These are phyloP conservation scores for Hypoxylon lienhwacheense DNA, from an alignment of 495 filamentous ascomycete species.

Conservation along the genomic window DNA sequence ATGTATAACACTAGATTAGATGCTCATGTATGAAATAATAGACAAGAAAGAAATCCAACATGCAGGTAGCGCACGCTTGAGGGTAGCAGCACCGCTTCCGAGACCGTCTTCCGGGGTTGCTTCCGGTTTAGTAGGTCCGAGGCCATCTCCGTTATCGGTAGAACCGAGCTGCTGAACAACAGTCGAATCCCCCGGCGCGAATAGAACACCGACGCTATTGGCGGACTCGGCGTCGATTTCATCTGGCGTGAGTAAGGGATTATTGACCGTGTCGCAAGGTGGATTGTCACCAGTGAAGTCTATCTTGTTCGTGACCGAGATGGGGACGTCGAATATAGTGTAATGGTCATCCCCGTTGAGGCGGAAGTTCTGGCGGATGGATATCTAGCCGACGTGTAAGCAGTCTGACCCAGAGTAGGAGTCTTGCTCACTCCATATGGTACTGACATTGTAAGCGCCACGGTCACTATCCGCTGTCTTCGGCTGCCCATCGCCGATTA, in stretches of 20 bases:
- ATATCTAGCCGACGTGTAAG: slow-evolving; percentile 49
- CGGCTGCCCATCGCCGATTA: slow-evolving; percentile 59
- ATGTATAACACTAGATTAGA: slow-evolving; percentile 4
- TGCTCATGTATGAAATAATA: slow-evolving; percentile 5
- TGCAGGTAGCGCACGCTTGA: slow-evolving; percentile 12
- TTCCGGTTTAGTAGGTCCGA: slow-evolving; percentile 37
- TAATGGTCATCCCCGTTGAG: slow-evolving; percentile 64
- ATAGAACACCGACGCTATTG: slow-evolving; percentile 44
- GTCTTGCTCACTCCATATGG: neutral
- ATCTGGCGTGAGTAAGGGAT: slow-evolving; percentile 46
- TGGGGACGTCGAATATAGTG: slow-evolving; percentile 69
- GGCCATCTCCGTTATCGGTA: slow-evolving; percentile 27
- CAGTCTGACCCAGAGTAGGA: neutral
- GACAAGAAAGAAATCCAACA: slow-evolving; percentile 5
- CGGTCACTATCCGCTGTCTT: slow-evolving; percentile 40
- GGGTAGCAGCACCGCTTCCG: slow-evolving; percentile 36
- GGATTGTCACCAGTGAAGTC: slow-evolving; percentile 42
- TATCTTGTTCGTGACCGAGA: slow-evolving; percentile 67
- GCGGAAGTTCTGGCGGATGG: slow-evolving; percentile 67
- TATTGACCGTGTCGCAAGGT: slow-evolving; percentile 50
- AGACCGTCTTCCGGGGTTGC: slow-evolving; percentile 27
- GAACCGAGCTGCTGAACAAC: slow-evolving; percentile 36
- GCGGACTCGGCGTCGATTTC: slow-evolving; percentile 42
- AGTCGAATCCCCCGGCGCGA: slow-evolving; percentile 51
- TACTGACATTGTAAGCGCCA: slow-evolving; percentile 54